Evolutionary conservation across 2,329 filamentous ascomycete genomes (phyloP), one percentile per base, ranked within the genome.

Genomic region (Triangularia setosa): DNA sequence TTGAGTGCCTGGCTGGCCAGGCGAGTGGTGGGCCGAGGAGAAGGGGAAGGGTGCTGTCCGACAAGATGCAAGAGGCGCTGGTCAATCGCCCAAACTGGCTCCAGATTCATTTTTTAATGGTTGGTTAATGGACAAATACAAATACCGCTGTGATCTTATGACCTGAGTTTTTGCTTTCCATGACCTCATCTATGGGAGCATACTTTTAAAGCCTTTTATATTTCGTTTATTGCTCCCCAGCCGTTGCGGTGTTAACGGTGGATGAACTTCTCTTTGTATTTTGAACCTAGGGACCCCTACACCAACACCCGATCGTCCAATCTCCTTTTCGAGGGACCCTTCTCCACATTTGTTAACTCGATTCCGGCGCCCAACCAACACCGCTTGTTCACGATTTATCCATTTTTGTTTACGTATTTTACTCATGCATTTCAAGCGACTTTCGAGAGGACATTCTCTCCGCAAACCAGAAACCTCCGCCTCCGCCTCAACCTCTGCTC

Each of bases 121-220:
- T 40, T 40, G 35, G 16, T 2, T 40, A 9, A 14, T 40, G n/a
- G 40, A 21, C 21, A 6, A 12, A 48, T 48, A 48, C 40, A 48
- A 48, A 48, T 48, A 48, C 40, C n/a, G n/a, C 16, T 48, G n/a
- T 48, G 40, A 48, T 48, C 40, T 48, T 48, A 48, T 48, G 40
- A 48, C 40, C 40, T 21, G 2, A 0, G 9, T 1, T 8, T 61
- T 56, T 63, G n/a, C 40, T 58, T 56, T 21, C 16, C n/a, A 63
- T 61, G 62, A 64, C 62, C 62, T 64, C 62, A 61, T 61, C 60
- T 40, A 54, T 61, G 24, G 21, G 35, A 55, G 28, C 52, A 58
- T 27, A 24, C 48, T 25, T 23, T 18, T 14, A 54, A 33, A 4
- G 7, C 8, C 54, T 27, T 27, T 27, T 60, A 24, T 60, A 27